These are phyloP conservation scores for Cadophora gregata DNA, from an alignment of 2,329 filamentous ascomycete genomes.

Conservation along the genomic window DNA sequence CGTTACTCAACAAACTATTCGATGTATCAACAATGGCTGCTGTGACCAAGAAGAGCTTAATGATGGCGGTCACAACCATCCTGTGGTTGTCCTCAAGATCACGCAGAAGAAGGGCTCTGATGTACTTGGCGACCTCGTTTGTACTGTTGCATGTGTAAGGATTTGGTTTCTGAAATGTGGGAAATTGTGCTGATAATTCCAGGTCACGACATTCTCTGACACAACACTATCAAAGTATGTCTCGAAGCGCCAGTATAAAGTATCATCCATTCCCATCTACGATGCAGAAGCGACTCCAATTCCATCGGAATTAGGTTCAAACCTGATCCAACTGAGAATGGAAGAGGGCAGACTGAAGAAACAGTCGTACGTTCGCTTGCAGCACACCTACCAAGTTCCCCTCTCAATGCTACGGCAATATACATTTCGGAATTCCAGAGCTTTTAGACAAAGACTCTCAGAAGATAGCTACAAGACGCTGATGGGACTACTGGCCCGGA, in stretches of 20 bases:
- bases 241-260: conserved; percentile 8
- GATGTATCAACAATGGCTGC: conserved; percentile 26
- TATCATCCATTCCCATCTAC: conserved; percentile 27
- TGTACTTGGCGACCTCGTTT: conserved; percentile 30
- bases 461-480: conserved; percentile 25
- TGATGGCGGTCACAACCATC: conserved; percentile 30
- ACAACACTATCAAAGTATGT: conserved; percentile 25
- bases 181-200: neutral
- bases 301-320: neutral
- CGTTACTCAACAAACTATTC: conserved; percentile 10
- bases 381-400: conserved; percentile 29
- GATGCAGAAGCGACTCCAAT: conserved; percentile 9
- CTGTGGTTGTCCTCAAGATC: conserved; percentile 29
- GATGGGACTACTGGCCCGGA: conserved; percentile 18
- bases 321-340: conserved; percentile 24
- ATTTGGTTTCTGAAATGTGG: neutral
- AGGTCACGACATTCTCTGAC: conserved; percentile 32
- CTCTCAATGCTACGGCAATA: conserved; percentile 17
- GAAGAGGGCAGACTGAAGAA: conserved; percentile 29
- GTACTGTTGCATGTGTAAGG: conserved; percentile 31
- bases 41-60: conserved; percentile 21
- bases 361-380: conserved; percentile 32
- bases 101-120: conserved; percentile 24
- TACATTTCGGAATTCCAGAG: conserved; percentile 8
- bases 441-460: conserved; percentile 24